A percentile compares a stretch with the other conserved stretches of the same genome.
phyloP scores from a whole-genome alignment of 2,329 filamentous ascomycete genomes.

The Blumeria graminis region DNA sequence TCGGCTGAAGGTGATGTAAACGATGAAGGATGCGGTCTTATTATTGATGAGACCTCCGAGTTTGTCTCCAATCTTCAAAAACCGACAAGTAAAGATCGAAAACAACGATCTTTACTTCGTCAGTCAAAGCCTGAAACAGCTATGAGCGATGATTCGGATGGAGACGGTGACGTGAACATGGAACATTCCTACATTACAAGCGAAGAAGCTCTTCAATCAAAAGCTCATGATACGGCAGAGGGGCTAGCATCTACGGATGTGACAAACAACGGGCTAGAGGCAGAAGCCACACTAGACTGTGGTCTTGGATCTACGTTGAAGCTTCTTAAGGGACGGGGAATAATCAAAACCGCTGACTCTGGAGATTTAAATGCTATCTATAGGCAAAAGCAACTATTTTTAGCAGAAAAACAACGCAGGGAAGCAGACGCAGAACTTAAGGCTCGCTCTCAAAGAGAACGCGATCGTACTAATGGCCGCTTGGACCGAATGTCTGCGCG shows the following conservation, averaged over 20 bases:
- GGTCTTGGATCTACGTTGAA: constrained; percentile 65
- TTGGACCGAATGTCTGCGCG: constrained; percentile 76
- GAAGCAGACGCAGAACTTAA: constrained; percentile 60
- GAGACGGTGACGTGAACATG: constrained; percentile 20
- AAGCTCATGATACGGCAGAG: constrained; percentile 26
- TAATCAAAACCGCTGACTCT: constrained; percentile 42
- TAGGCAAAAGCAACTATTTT: constrained; percentile 52
- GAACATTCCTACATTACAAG: constrained; percentile 15
- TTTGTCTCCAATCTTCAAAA: constrained; percentile 74
- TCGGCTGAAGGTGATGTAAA: constrained; percentile 34
- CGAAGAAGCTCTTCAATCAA: constrained; percentile 22
- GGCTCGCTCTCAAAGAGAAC: constrained; percentile 60
- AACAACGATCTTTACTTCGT: constrained; percentile 15
- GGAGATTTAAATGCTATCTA: constrained; percentile 40
- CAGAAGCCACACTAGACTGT: constrained; percentile 55
- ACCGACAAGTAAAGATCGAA: constrained; percentile 29
- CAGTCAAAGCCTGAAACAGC: constrained; percentile 19
- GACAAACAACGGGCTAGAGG: constrained; percentile 51
- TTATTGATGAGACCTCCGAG: constrained; percentile 91
- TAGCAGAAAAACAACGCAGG: constrained; percentile 52
- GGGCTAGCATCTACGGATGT: constrained; percentile 25
- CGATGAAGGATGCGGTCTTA: constrained; percentile 36
- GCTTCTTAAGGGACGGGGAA: constrained; percentile 63
- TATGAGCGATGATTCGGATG: constrained; percentile 21
- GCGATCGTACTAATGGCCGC: constrained; percentile 60